Conservation (phyloP, 2,329 filamentous ascomycete species). For the Alternaria longipes region DNA sequence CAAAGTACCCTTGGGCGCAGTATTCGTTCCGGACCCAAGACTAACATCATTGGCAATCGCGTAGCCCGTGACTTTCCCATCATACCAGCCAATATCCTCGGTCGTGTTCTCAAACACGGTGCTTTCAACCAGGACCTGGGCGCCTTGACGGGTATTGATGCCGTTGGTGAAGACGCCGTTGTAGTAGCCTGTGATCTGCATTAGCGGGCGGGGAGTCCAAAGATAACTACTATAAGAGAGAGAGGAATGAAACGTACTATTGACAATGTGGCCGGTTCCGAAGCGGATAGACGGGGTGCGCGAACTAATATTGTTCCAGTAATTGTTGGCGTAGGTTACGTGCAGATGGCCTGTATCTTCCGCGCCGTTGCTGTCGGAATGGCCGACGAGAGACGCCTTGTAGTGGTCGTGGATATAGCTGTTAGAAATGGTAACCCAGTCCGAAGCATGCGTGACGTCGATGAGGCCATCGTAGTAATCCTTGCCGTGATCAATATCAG, state of each 20-base stretch:
- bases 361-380: slow-evolving; percentile 65
- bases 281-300: slow-evolving; percentile 71
- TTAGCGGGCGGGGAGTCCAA: no score
- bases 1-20: slow-evolving; percentile 46
- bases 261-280: slow-evolving; percentile 70
- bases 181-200: slow-evolving; percentile 35
- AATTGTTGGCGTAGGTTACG: slow-evolving; percentile 73
- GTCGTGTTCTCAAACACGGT: background rate
- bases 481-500: slow-evolving; percentile 68
- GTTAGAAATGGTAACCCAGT: slow-evolving; percentile 68
- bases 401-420: slow-evolving; percentile 66
- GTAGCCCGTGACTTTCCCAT: slow-evolving; percentile 47
- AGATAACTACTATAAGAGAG: no score
- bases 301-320: slow-evolving; percentile 70
- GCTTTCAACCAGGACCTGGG: slow-evolving; percentile 55
- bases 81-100: slow-evolving; percentile 45
- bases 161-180: slow-evolving; percentile 51
- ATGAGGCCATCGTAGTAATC: slow-evolving; percentile 75
- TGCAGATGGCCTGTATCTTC: slow-evolving; percentile 70
- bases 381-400: slow-evolving; percentile 66
- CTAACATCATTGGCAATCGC: slow-evolving; percentile 52
- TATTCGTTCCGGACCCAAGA: slow-evolving; percentile 45
- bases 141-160: slow-evolving; percentile 55
- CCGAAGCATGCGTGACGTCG: slow-evolving; percentile 70
- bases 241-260: slow-evolving; percentile 48